Evolutionary conservation across 2,329 filamentous ascomycete genomes (phyloP).

Genomic region (Ceratocystis destructans): DNA sequence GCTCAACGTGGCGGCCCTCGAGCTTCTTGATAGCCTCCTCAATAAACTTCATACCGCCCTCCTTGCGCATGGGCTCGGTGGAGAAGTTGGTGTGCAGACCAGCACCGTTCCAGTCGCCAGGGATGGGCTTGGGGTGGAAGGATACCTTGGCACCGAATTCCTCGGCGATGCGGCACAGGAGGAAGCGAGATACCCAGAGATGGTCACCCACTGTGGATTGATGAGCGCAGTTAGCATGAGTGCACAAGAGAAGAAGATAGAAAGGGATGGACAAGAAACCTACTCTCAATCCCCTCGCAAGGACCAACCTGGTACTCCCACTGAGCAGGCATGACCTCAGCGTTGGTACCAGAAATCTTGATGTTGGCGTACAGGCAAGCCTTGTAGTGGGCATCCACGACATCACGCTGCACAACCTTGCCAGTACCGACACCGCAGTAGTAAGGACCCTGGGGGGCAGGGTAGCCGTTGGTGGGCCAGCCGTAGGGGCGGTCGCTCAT

Average conservation of each 20-base stretch:
- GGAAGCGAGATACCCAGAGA: conserved; percentile 76
- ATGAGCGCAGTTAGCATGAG: not conserved
- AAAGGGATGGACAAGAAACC: conserved; percentile 26
- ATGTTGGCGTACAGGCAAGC: conserved; percentile 66
- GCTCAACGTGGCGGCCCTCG: conserved; percentile 62
- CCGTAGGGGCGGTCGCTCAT: conserved; percentile 78
- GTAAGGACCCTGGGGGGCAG: conserved; percentile 84
- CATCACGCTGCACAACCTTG: conserved; percentile 95
- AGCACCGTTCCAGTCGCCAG: conserved; percentile 86
- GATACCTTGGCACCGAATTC: conserved; percentile 95
- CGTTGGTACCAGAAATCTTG: conserved; percentile 96
- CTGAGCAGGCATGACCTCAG: conserved; percentile 95
- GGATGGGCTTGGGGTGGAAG: conserved; percentile 88
- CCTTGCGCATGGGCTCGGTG: conserved; percentile 71
- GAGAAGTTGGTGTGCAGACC: conserved; percentile 93
- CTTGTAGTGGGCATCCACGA: conserved; percentile 59
- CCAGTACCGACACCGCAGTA: conserved; percentile 85
- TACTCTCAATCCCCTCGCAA: conserved; percentile 70
- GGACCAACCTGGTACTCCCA: conserved; percentile 91
- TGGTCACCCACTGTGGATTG: conserved; percentile 65
- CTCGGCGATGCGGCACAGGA: conserved; percentile 80
- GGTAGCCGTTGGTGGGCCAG: conserved; percentile 57
- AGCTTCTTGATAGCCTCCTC: conserved; percentile 77
- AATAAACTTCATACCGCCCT: conserved; percentile 92
- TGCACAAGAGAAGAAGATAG: not conserved